These are phyloP conservation scores for Cadophora sp. DNA, from an alignment of 2,329 filamentous ascomycete genomes.

Conservation along the genomic window DNA sequence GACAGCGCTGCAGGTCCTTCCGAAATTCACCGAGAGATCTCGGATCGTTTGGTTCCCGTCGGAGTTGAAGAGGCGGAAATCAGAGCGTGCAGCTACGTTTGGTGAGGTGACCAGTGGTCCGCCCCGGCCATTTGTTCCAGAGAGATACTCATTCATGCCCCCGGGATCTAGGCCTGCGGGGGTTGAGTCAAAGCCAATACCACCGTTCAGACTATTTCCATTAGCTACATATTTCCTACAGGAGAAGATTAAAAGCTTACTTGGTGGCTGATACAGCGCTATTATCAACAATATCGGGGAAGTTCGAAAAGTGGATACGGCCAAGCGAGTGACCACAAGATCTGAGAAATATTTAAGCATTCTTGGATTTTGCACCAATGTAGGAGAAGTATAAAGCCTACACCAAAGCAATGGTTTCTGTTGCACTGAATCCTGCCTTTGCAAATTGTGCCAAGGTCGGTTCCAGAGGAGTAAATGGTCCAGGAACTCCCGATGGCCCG, in stretches of 20 bases:
- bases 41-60: slow-evolving; percentile 29
- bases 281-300: slow-evolving; percentile 27
- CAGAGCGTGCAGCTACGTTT: slow-evolving; percentile 24
- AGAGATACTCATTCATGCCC: slow-evolving; percentile 56
- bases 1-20: slow-evolving; percentile 24
- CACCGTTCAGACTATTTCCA: slow-evolving; percentile 20
- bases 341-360: slow-evolving; percentile 4
- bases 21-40: slow-evolving; percentile 20
- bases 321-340: slow-evolving; percentile 35
- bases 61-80: slow-evolving; percentile 28
- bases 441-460: slow-evolving; percentile 23
- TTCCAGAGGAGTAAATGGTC: slow-evolving; percentile 21
- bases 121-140: slow-evolving; percentile 54
- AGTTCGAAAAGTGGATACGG: slow-evolving; percentile 28
- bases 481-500: slow-evolving; percentile 31
- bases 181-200: slow-evolving; percentile 51
- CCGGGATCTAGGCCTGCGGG: slow-evolving; percentile 58
- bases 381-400: slow-evolving; percentile 6
- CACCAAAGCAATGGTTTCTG: slow-evolving; percentile 27
- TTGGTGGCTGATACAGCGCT: slow-evolving; percentile 14
- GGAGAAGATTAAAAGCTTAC: background rate
- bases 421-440: slow-evolving; percentile 24
- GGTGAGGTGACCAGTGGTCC: slow-evolving; percentile 48
- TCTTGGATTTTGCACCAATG: background rate
- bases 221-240: background rate